Evolutionary conservation across 768 basidiomycete species (phyloP), one percentile per base, ranked within the genome.

Genomic region (Jaapia argillacea): DNA sequence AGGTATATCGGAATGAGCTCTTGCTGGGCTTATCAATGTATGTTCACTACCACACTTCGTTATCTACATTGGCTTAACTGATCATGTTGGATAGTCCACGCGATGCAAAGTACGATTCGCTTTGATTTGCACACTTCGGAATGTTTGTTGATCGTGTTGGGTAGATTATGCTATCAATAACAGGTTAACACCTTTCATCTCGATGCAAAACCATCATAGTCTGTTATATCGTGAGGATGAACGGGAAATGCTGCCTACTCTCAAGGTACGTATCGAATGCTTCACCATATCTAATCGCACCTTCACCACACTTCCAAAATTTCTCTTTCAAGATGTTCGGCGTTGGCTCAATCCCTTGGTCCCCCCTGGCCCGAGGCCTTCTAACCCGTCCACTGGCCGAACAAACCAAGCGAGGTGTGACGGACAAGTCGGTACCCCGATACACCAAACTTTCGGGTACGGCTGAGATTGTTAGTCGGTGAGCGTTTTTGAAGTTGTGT

Each of bases 161-260:
- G 13, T 45, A 68, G 67, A 63, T 52, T 71, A 71, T 48, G 68
- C 68, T 0, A 59, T 69, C 45, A 46, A 56, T 10, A 60, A 69
- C 51, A 58, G 57, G 16, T 52, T 63, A 26, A 75, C 72, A 5
- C 71, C 70, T 2, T 79, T 80, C 59, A 71, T 78, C 60, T 71
- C 72, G 12, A 79, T 81, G 77, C 76, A 80, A 57, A 75, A 79
- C 56, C 70, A 74, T 51, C 70, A 79, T 54, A 71, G 57, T 46
- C 60, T 75, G 7, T 41, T 75, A 26, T 79, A 80, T 50, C 69
- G 78, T 36, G 79, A 80, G 53, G 78, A 81, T 52, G 78, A 76
- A 51, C 65, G 68, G 22, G 73, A 74, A 52, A 73, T 75, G 71
- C 70, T 76, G 50, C 77, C 78, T 0, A 63, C 62, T 3, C 57